phyloP scores from a whole-genome alignment of 2,329 filamentous ascomycete species.

The Paracoccidioides brasiliensis region DNA sequence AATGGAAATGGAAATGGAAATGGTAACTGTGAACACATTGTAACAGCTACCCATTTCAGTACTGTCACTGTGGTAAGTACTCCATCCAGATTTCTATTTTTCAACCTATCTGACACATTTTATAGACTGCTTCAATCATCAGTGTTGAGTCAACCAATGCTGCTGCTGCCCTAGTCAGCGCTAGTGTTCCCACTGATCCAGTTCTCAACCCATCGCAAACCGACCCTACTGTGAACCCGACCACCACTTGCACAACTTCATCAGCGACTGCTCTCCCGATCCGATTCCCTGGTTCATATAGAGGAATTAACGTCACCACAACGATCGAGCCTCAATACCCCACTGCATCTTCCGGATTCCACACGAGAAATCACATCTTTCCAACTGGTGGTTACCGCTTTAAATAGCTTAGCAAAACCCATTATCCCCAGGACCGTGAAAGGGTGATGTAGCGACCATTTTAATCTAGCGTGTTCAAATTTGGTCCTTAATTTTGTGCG shows the following conservation, averaged over 20 bases:
- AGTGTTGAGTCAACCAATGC: too few species aligned
- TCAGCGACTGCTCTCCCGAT: not conserved
- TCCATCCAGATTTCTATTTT: not conserved
- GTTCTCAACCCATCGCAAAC: not conserved
- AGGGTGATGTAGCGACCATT: not conserved
- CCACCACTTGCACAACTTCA: not conserved
- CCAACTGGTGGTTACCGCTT: not conserved
- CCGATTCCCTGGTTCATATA: not conserved
- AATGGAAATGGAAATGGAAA: not conserved
- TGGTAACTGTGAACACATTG: not conserved
- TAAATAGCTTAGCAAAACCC: not conserved
- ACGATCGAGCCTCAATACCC: not conserved
- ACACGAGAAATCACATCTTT: not conserved
- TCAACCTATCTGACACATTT: not conserved
- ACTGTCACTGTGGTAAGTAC: constrained; percentile 21
- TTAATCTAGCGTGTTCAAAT: not conserved
- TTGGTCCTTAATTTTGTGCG: too few species aligned
- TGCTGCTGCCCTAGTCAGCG: not conserved
- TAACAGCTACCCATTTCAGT: constrained; percentile 23
- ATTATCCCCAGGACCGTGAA: not conserved
- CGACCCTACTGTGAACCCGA: not conserved
- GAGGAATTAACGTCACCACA: not conserved
- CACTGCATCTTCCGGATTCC: not conserved
- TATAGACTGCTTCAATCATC: not conserved
- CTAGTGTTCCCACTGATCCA: not conserved